Evolutionary conservation across 2,329 filamentous ascomycete species (phyloP), one percentile per base, ranked within the genome.

Genomic region (Penicillium sp.): DNA sequence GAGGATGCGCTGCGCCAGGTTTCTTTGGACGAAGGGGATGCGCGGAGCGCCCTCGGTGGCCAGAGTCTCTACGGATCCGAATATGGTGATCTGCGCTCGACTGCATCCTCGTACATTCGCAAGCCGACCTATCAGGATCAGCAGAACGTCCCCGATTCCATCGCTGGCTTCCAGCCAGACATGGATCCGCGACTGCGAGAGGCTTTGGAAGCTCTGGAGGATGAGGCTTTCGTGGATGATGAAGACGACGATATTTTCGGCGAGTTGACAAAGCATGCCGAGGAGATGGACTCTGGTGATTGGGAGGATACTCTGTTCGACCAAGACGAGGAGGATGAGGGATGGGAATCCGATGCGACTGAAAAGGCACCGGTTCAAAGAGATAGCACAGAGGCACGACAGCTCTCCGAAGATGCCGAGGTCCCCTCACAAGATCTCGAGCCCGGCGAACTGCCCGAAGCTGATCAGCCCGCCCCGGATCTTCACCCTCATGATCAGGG

Each of bases 171-270:
- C 71, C 88, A 99, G 72, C 94, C 95, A 6, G 92, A 97, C 67
- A 97, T 99, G 94, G 95, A 99, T 66, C 92, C 92, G 2, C 81
- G 92, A 35, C 71, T 99, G 61, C 83, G 94, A 41, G 94, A 99
- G 71, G 91, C 92, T 5, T 75, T 99, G 22, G 92, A 96, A 73
- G 94, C 94, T 10, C 76, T 99, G 27, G 94, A 99, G 44, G 94
- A 99, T 65, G 94, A 99, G 22, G 92, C 88, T 2, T 99, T 90
- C 67, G 92, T 99, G 2, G 92, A 89, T 44, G 81, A 89, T 6
- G 83, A 92, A 25, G 84, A 86, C 22, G 89, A 94, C n/a, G 89
- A 94, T 49, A 75, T 97, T 46, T 97, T 99, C 71, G 83, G 82
- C 40, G 74, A 86, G 59, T 74, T 95, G 40, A 89, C 18, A 77